A percentile compares a stretch with the other conserved stretches of the same genome.
Conservation (phyloP, 768 basidiomycete genomes). For the Suillus tomentosus region DNA sequence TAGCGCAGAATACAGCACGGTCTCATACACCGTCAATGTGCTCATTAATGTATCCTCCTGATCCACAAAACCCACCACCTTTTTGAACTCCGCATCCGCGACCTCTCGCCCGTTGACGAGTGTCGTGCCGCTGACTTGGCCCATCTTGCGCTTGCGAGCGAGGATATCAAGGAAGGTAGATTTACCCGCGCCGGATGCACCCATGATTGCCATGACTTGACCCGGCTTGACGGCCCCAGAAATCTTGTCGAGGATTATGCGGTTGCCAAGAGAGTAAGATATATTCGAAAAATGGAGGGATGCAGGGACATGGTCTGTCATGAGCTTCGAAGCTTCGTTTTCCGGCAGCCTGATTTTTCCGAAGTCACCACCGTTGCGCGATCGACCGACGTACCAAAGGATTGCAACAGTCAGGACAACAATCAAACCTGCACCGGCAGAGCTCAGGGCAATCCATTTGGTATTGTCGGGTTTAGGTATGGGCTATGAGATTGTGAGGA, state of each 20-base stretch:
- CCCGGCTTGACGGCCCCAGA: constrained; percentile 86
- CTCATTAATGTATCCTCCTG: constrained; percentile 98
- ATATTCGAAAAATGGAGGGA: constrained; percentile 88
- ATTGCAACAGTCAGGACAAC: constrained; percentile 71
- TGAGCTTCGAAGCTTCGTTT: constrained; percentile 78
- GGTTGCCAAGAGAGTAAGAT: constrained; percentile 69
- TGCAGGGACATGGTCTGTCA: constrained; percentile 94
- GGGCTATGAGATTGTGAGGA: constrained; percentile 39
- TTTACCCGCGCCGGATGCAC: constrained; percentile 95
- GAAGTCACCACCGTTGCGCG: constrained; percentile 57
- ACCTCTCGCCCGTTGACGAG: constrained; percentile 87
- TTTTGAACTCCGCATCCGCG: constrained; percentile 71
- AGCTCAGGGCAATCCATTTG: constrained; percentile 80
- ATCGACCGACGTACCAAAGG: constrained; percentile 90
- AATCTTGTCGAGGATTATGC: constrained; percentile 75
- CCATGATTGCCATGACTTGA: constrained; percentile 94
- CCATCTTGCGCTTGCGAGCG: constrained; percentile 86
- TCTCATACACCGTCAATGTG: constrained; percentile 98
- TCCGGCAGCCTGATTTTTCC: constrained; percentile 78
- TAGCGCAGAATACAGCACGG: constrained; percentile 90
- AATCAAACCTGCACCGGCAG: constrained; percentile 73
- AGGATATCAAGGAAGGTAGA: constrained; percentile 96
- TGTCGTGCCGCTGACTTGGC: constrained; percentile 67
- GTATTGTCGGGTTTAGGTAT: constrained; percentile 86
- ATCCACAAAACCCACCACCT: constrained; percentile 93